Conservation (phyloP, 2,329 filamentous ascomycete genomes). For the Didymella exigua region DNA sequence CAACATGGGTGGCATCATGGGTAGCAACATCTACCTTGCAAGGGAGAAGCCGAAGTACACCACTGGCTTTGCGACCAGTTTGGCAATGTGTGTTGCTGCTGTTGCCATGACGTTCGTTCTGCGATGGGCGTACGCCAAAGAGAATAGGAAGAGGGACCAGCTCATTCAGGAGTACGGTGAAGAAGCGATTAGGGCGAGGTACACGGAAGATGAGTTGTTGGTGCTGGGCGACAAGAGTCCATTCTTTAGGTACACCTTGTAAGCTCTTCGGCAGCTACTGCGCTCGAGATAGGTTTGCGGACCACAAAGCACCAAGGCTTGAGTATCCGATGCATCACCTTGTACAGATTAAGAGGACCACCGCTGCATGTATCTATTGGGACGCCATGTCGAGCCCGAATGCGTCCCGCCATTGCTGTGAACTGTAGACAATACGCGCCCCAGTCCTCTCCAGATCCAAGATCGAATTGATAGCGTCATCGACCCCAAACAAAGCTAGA, state of each 20-base stretch:
- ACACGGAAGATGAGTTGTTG: constrained; percentile 49
- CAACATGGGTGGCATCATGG: constrained; percentile 53
- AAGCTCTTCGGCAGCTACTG: no score
- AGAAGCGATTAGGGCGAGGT: constrained; percentile 45
- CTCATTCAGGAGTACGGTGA: constrained; percentile 37
- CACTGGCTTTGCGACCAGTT: constrained; percentile 57
- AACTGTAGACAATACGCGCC: no score
- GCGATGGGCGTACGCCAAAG: constrained; percentile 51
- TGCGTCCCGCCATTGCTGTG: no score
- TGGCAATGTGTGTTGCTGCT: constrained; percentile 55
- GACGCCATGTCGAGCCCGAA: no score
- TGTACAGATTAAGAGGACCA: no score
- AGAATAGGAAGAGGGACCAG: constrained; percentile 37
- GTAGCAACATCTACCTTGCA: constrained; percentile 57
- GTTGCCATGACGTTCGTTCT: constrained; percentile 52
- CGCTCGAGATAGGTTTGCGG: no score
- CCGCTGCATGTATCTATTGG: no score
- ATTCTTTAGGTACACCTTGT: constrained; percentile 50
- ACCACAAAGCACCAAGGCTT: no score
- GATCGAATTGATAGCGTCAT: no score
- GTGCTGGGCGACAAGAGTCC: constrained; percentile 52
- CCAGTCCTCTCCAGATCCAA: no score
- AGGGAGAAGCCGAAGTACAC: constrained; percentile 56
- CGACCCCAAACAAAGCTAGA: no score
- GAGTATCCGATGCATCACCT: no score